A percentile compares a stretch with the other conserved stretches of the same genome.
phyloP scores from a whole-genome alignment of 192 early-diverging fungal genomes.

The Spizellomyces punctatus region DNA sequence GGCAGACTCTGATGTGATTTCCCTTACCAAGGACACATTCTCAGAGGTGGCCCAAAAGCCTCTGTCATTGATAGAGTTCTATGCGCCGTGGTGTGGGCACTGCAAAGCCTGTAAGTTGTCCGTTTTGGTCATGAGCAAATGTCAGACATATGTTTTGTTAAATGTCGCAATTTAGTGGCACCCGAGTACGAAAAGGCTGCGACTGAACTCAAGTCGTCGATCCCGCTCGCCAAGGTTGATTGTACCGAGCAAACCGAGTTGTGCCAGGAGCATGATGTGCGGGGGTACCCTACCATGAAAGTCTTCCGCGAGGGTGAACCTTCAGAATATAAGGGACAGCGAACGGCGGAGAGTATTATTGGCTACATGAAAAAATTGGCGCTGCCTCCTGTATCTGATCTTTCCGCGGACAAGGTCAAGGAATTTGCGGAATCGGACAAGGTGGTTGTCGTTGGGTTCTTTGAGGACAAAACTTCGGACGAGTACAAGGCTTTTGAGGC shows the following conservation, averaged over 20 bases:
- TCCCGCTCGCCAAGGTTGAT: constrained; percentile 93
- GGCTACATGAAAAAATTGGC: constrained; percentile 93
- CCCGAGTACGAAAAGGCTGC: constrained; percentile 95
- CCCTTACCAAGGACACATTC: constrained; percentile 64
- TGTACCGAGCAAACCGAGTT: constrained; percentile 86
- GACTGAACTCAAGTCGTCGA: constrained; percentile 75
- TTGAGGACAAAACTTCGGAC: constrained; percentile 61
- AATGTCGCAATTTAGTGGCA: constrained; percentile 50
- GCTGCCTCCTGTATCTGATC: constrained; percentile 76
- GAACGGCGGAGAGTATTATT: constrained; percentile 85
- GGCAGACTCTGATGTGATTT: constrained; percentile 48
- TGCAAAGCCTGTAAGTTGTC: constrained; percentile 68
- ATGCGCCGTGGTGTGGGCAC: constrained; percentile 98
- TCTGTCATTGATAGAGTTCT: constrained; percentile 90
- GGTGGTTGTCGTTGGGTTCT: constrained; percentile 87
- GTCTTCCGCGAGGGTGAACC: constrained; percentile 75
- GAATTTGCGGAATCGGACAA: constrained; percentile 82
- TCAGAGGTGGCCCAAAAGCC: constrained; percentile 60
- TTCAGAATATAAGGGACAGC: constrained; percentile 82
- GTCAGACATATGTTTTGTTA: neutral
- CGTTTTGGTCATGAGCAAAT: constrained; percentile 1
- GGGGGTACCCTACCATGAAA: constrained; percentile 94
- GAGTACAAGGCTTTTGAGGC: constrained; percentile 68
- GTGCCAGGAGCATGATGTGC: constrained; percentile 79
- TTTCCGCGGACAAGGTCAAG: constrained; percentile 70